phyloP scores from a whole-genome alignment of 1,284 basidiomycete genomes.

The Leccinum variabile region DNA sequence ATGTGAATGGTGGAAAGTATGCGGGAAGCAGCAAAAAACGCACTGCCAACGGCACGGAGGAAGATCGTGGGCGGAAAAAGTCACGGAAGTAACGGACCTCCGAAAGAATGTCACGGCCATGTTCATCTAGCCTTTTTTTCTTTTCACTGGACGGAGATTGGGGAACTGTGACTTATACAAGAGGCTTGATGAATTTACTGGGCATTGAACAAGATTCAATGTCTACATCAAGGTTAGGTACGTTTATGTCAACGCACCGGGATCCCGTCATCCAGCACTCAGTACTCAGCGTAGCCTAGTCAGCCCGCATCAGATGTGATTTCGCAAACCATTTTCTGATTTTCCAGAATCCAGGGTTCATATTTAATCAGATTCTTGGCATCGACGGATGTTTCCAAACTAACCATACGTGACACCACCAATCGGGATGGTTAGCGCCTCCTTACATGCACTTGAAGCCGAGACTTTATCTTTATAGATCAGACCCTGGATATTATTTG shows the following conservation, averaged over 20 bases:
- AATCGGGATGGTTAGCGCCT: background rate
- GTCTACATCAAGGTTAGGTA: background rate
- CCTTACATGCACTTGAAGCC: background rate
- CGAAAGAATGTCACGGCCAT: background rate
- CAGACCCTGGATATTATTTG: background rate
- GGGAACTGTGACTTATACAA: background rate
- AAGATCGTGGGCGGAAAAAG: slow-evolving; percentile 20
- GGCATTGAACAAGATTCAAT: background rate
- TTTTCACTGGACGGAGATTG: background rate
- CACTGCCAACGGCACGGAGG: slow-evolving; percentile 5
- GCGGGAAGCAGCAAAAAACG: slow-evolving; percentile 18
- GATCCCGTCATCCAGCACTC: background rate
- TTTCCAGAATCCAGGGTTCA: slow-evolving; percentile 7
- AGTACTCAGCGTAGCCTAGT: too few species aligned
- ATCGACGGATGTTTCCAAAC: background rate
- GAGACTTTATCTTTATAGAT: background rate
- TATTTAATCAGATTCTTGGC: slow-evolving; percentile 7
- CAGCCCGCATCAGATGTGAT: slow-evolving; percentile 1
- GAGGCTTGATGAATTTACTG: background rate
- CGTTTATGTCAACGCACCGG: background rate
- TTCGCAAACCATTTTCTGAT: background rate
- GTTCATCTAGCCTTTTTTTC: background rate
- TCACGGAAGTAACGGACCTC: slow-evolving; percentile 17
- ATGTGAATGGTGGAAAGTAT: background rate
- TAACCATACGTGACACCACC: background rate